Percentiles rank a stretch among this genome's conserved stretches.
phyloP scores from a whole-genome alignment of 2,329 filamentous ascomycete species.

The Diaporthe destruens region DNA sequence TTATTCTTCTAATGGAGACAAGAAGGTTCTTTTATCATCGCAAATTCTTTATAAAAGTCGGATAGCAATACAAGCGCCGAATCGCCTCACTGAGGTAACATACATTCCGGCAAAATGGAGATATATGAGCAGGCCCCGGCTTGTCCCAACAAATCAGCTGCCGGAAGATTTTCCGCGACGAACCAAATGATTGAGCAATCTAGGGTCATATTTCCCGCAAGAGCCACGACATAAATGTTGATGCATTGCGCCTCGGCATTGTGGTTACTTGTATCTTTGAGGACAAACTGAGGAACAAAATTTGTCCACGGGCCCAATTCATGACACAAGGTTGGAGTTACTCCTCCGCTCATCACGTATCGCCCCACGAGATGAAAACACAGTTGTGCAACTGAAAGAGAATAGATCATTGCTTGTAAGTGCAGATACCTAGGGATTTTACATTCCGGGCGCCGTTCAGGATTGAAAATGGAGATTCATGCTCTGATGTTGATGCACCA shows the following conservation, averaged over 20 bases:
- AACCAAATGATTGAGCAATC: neutral
- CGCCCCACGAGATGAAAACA: neutral
- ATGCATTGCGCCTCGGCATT: neutral
- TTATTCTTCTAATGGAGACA: neutral
- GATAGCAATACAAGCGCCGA: neutral
- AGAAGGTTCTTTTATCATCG: slow-evolving; percentile 1
- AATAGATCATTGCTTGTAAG: too few relatives aligned
- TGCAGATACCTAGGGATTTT: too few relatives aligned
- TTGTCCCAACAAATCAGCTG: slow-evolving; percentile 3
- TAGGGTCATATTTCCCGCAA: neutral
- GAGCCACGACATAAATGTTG: neutral
- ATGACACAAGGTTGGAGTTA: neutral
- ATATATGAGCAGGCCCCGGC: neutral
- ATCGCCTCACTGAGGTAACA: neutral
- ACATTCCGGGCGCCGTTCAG: too few relatives aligned
- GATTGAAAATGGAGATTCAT: too few relatives aligned
- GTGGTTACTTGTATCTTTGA: neutral
- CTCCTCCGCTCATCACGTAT: neutral
- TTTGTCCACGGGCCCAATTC: neutral
- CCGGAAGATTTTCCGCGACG: neutral
- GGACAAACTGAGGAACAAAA: neutral
- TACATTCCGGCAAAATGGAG: slow-evolving; percentile 28
- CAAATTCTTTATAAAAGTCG: neutral
- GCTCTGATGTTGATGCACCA: too few relatives aligned
- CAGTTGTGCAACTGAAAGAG: too few relatives aligned